Conservation (phyloP, 331 rosid genomes). For the Acacia concinna region DNA sequence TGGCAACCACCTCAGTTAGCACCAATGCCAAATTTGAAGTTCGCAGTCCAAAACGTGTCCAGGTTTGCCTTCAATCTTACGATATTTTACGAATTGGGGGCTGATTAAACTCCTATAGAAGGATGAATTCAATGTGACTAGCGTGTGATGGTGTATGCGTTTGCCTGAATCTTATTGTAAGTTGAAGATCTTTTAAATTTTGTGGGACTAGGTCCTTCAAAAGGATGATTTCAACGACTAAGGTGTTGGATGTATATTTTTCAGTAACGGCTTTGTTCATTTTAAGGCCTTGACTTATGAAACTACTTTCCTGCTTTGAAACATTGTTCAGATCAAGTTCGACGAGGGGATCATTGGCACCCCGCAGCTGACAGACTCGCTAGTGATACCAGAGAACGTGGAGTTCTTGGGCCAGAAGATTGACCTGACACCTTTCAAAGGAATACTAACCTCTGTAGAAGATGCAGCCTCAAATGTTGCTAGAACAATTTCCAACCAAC, state of each 20-base stretch:
- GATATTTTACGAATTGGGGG: background rate
- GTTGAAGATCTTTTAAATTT: background rate
- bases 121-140: background rate
- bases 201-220: too few species aligned
- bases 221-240: background rate
- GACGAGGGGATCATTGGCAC: constrained; percentile 91
- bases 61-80: constrained; percentile 40
- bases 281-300: constrained; percentile 7
- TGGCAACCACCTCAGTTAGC: constrained; percentile 73
- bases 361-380: constrained; percentile 85
- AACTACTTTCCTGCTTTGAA: background rate
- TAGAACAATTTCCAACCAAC: constrained; percentile 66
- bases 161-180: background rate
- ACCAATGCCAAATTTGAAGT: constrained; percentile 80
- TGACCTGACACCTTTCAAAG: constrained; percentile 70
- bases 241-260: background rate
- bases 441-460: constrained; percentile 67
- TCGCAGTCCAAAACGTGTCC: constrained; percentile 86
- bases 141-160: background rate
- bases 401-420: constrained; percentile 83
- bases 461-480: constrained; percentile 83
- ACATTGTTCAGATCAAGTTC: constrained; percentile 61
- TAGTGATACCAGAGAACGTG: constrained; percentile 82
- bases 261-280: background rate
- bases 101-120: background rate